Percentiles rank a stretch among this genome's conserved stretches.
Evolutionary conservation across 441 rosid species (phyloP).

Genomic region (Erodium trifolium): DNA sequence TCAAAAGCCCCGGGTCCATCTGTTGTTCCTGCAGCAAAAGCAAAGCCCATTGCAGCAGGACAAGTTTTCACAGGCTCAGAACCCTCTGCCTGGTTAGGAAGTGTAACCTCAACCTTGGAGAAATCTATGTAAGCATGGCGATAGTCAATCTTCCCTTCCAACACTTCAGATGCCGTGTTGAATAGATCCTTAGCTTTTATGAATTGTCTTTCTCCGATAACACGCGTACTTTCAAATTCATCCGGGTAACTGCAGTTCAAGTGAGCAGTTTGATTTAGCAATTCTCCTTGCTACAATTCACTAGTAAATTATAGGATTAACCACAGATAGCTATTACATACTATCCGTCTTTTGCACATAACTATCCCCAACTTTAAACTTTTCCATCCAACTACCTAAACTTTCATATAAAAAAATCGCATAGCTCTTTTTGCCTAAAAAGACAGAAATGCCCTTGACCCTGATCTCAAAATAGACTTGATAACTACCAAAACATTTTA

Average conservation of each 20-base stretch:
- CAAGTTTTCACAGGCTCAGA: constrained; percentile 69
- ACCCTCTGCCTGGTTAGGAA: constrained; percentile 47
- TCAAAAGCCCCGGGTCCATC: constrained; percentile 99
- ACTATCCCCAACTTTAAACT: too few species aligned
- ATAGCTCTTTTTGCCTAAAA: too few species aligned
- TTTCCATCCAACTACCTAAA: too few species aligned
- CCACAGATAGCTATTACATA: background rate
- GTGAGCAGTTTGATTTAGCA: constrained; percentile 19
- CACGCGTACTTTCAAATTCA: constrained; percentile 87
- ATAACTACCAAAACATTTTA: too few species aligned
- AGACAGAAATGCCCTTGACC: too few species aligned
- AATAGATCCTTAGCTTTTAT: constrained; percentile 72
- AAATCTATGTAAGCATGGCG: constrained; percentile 70
- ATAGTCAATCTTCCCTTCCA: constrained; percentile 64
- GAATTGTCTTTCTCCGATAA: constrained; percentile 86
- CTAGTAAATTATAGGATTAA: background rate
- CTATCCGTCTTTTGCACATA: too few species aligned
- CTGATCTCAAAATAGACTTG: too few species aligned
- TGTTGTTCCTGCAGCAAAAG: constrained; percentile 94
- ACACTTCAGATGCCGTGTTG: constrained; percentile 61
- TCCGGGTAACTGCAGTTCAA: constrained; percentile 60
- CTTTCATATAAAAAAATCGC: too few species aligned
- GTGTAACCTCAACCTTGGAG: constrained; percentile 67
- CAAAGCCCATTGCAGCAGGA: constrained; percentile 97
- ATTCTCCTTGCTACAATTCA: background rate